Percentiles rank a stretch among this genome's conserved stretches.
Conservation (phyloP, 345 rosid species). For the Draba incana region DNA sequence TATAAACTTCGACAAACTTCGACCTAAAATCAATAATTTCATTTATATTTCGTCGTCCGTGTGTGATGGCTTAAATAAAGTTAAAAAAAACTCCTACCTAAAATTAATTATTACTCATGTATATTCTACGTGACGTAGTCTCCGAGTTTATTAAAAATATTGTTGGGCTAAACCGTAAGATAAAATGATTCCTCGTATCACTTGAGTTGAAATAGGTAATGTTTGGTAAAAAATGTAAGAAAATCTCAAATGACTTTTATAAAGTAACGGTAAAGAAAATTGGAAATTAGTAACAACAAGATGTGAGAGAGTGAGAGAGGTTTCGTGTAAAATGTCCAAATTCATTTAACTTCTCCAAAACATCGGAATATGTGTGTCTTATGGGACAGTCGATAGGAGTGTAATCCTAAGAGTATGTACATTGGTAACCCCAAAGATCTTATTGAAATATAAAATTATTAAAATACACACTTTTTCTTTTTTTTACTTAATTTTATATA, state of each 20-base stretch:
- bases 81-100: too few species aligned
- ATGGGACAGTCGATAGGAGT: constrained; percentile 31
- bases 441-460: too few species aligned
- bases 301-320: neutral
- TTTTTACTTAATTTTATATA: too few species aligned
- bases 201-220: constrained; percentile 7
- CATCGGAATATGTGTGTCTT: constrained; percentile 30
- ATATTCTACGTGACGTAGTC: too few species aligned
- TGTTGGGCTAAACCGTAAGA: too few species aligned
- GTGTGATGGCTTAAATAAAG: neutral
- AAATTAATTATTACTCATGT: too few species aligned
- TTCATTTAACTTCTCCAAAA: constrained; percentile 16
- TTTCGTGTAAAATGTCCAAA: constrained; percentile 21
- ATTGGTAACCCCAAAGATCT: too few species aligned
- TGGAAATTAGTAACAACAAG: neutral
- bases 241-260: neutral
- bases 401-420: constrained; percentile 31
- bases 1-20: neutral
- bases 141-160: too few species aligned
- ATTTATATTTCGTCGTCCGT: neutral
- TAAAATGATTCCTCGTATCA: constrained; percentile 10
- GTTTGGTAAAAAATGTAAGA: neutral
- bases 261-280: neutral
- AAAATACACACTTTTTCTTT: too few species aligned
- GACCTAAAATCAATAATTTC: neutral